phyloP scores from a whole-genome alignment of 2,329 filamentous ascomycete genomes.

The Talaromyces pinophilus region DNA sequence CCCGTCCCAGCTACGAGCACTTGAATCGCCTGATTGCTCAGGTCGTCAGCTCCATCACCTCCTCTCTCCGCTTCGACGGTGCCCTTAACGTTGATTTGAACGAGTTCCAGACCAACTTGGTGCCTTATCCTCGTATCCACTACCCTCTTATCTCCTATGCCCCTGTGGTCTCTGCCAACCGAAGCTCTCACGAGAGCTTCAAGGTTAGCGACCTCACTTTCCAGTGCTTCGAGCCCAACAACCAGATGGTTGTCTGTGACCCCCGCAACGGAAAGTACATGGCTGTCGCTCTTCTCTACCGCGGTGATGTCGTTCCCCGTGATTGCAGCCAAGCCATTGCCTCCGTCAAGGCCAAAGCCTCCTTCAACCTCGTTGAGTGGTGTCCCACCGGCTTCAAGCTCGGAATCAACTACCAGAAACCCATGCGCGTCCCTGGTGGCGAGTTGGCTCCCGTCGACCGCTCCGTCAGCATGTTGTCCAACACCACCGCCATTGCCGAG shows the following conservation, averaged over 20 bases:
- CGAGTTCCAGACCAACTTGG: constrained; percentile 70
- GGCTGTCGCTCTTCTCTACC: constrained; percentile 67
- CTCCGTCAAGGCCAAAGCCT: constrained; percentile 63
- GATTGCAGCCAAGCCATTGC: constrained; percentile 62
- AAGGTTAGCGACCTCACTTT: constrained; percentile 74
- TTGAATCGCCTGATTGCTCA: constrained; percentile 67
- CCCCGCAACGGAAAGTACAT: constrained; percentile 69
- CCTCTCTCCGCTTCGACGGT: constrained; percentile 65
- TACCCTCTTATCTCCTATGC: constrained; percentile 67
- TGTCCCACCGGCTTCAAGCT: constrained; percentile 70
- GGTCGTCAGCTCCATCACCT: constrained; percentile 68
- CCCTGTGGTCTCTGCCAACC: constrained; percentile 65
- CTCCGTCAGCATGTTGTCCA: constrained; percentile 64
- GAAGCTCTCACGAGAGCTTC: constrained; percentile 84
- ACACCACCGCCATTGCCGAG: constrained; percentile 67
- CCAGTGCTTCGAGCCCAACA: constrained; percentile 67
- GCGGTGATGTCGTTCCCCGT: constrained; percentile 64
- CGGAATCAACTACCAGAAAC: constrained; percentile 67
- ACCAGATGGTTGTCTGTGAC: constrained; percentile 70
- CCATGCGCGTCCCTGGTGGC: constrained; percentile 54
- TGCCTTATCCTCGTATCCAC: constrained; percentile 68
- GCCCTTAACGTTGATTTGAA: constrained; percentile 68
- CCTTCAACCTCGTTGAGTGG: constrained; percentile 69
- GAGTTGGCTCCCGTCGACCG: constrained; percentile 58
- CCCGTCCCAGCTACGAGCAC: constrained; percentile 64